Conservation (phyloP, 148 eudicot species). For the Oxyria digyna region DNA sequence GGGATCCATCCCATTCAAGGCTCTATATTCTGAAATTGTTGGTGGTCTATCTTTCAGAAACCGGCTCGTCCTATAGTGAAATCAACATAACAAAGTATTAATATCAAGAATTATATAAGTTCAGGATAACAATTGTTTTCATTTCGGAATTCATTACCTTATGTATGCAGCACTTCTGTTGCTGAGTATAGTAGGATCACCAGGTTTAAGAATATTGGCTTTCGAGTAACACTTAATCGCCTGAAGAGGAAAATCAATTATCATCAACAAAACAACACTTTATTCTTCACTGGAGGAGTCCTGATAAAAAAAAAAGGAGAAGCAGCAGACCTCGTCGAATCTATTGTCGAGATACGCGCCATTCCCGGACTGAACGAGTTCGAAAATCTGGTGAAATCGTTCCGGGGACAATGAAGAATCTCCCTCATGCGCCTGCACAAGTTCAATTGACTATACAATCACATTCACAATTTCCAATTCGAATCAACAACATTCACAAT, state of each 20-base stretch:
- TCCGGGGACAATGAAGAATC: conserved; percentile 40
- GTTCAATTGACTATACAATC: neutral
- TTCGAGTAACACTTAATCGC: conserved; percentile 71
- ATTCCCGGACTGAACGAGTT: conserved; percentile 59
- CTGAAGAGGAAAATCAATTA: conserved; percentile 24
- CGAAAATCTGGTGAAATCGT: conserved; percentile 42
- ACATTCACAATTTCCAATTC: neutral
- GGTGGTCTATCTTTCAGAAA: conserved; percentile 65
- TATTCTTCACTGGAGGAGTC: neutral
- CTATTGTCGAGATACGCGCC: conserved; percentile 43
- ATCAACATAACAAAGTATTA: neutral
- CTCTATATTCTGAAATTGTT: conserved; percentile 59
- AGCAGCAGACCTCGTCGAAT: conserved; percentile 45
- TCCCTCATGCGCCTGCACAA: conserved; percentile 39
- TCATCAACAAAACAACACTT: neutral
- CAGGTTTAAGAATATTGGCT: conserved; percentile 63
- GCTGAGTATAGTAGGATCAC: conserved; percentile 70
- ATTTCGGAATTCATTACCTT: conserved; percentile 32
- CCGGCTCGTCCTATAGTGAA: conserved; percentile 44
- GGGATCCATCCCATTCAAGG: conserved; percentile 84
- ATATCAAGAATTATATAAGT: neutral
- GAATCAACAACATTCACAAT: neutral
- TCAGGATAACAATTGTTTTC: neutral
- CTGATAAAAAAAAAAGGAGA: neutral
- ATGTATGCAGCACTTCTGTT: conserved; percentile 89